Evolutionary conservation across 1,284 basidiomycete genomes (phyloP), one percentile per base, ranked within the genome.

Genomic region (Taiwanofungus camphoratus): DNA sequence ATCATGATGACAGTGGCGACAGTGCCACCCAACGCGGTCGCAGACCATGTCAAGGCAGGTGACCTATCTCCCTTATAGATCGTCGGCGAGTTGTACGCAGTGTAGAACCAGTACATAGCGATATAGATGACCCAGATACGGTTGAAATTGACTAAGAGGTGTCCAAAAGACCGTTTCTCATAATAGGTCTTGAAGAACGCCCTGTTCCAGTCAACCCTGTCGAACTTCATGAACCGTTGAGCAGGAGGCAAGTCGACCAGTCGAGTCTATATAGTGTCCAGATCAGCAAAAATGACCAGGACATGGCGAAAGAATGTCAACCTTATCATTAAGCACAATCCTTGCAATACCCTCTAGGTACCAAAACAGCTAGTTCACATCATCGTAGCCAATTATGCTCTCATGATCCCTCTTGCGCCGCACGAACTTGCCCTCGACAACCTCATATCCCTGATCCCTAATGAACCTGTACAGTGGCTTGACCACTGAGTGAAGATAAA

Each of bases 311-410:
- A 20, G 38, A 34, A 13, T 26, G 52, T 67, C 27, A 55, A 87
- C 87, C 75, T 92, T 94, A 73, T 98, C 92, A 18, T 71, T 78
- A 32, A 98, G 74, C 11, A 83, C 76, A 56, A 99, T 98, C 31
- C 92, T 77, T 20, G 92, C 88, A 57, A 99, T 95, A 31, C 96
- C 96, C 58, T 99, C 96, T 4, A 95, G 96, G 64, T 99, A 99
- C 95, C 95, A 99, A 69, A 99, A 99, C 35, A 99, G 72, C 65
- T 99, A 95, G 64, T 99, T 99, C 57, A 99, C 88, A 66, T 99
- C 95, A 65, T 99, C 95, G 62, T 99, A 99, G 9, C 95, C 96
- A 60, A 99, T 97, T 58, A 97, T 92, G 53, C 86, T 76, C 51
- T 93, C 85, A 63, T 98, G 96, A 58, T 99, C 95, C 60, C 76